phyloP scores from a whole-genome alignment of 2,329 filamentous ascomycete species.

The Dryadomyces quercivorus region DNA sequence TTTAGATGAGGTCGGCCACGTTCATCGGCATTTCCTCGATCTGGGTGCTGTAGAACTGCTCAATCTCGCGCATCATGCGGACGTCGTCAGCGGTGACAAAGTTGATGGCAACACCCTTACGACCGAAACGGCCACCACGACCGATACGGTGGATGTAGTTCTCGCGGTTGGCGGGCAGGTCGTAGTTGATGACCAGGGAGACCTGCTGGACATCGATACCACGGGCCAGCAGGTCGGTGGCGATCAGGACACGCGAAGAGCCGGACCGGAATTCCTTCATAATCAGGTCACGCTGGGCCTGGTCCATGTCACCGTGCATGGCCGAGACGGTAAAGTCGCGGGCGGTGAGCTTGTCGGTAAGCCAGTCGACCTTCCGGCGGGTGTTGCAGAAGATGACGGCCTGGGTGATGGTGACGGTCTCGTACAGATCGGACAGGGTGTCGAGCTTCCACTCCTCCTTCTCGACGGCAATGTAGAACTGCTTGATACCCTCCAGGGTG shows the following conservation, averaged over 20 bases:
- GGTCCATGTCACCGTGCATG: conserved; percentile 99
- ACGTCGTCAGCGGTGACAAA: conserved; percentile 99
- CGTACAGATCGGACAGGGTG: conserved; percentile 96
- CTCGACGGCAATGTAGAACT: conserved; percentile 99
- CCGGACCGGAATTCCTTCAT: conserved; percentile 99
- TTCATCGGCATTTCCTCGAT: conserved; percentile 99
- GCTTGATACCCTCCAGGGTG: conserved; percentile 99
- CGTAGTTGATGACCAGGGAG: conserved; percentile 99
- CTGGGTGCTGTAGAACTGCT: conserved; percentile 99
- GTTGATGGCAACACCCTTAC: conserved; percentile 99
- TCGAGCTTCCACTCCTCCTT: conserved; percentile 99
- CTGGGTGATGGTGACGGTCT: conserved; percentile 98
- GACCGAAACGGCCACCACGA: conserved; percentile 98
- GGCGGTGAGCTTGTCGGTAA: conserved; percentile 96
- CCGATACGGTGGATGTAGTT: conserved; percentile 99
- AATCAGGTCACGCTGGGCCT: conserved; percentile 93
- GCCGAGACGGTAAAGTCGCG: conserved; percentile 98
- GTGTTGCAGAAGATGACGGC: conserved; percentile 99
- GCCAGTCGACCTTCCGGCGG: conserved; percentile 99
- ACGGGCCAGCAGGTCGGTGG: conserved; percentile 94
- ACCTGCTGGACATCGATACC: conserved; percentile 99
- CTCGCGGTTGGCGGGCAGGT: conserved; percentile 95
- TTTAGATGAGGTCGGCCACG: conserved; percentile 64
- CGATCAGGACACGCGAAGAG: conserved; percentile 95
- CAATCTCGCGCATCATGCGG: conserved; percentile 99